phyloP scores from a whole-genome alignment of 202 grass and related monocot species.

The Musa balbisiana region DNA sequence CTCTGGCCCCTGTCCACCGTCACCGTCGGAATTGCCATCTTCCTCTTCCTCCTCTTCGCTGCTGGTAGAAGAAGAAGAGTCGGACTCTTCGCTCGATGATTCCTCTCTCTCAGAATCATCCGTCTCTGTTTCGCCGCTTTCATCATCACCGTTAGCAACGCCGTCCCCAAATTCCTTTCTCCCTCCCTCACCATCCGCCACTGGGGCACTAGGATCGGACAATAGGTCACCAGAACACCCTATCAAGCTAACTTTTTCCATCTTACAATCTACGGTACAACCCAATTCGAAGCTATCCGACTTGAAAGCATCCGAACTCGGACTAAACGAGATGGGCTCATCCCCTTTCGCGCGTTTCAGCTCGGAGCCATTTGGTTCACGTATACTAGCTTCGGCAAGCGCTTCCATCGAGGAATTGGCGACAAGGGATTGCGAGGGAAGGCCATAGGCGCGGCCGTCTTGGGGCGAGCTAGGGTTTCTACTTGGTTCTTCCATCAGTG shows the following conservation, averaged over 20 bases:
- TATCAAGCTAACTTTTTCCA: neutral
- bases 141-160: neutral
- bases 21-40: neutral
- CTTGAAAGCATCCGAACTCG: neutral
- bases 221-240: neutral
- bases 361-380: neutral
- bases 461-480: constrained; percentile 1
- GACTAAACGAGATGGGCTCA: neutral
- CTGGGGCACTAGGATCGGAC: neutral
- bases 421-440: neutral
- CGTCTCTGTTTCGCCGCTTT: constrained; percentile 18
- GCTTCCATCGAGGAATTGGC: neutral
- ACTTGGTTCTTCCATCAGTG: neutral
- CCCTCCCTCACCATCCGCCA: neutral
- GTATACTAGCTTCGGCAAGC: neutral
- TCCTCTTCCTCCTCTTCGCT: constrained; percentile 16
- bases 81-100: constrained; percentile 27
- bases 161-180: neutral
- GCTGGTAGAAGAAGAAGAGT: constrained; percentile 33
- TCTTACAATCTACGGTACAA: neutral
- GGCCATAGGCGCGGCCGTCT: neutral
- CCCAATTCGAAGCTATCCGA: neutral
- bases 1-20: neutral
- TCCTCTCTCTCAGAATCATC: constrained; percentile 14
- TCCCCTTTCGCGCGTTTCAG: neutral